Conservation (phyloP, 169 alveolate species). For the Toxoplasma gondii region DNA sequence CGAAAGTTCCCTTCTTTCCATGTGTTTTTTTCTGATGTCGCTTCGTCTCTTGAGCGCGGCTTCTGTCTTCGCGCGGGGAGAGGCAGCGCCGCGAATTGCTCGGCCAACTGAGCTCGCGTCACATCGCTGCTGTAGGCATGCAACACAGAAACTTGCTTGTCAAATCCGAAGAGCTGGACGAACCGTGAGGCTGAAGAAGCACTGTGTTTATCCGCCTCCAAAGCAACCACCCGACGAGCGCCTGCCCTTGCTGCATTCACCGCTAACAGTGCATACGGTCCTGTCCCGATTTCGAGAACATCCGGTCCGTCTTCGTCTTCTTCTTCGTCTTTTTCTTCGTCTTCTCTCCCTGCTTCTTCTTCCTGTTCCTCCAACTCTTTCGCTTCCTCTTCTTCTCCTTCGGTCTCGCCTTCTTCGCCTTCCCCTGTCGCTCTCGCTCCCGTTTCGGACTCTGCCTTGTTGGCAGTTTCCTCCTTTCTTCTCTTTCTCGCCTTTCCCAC, state of each 20-base stretch:
- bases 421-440: background rate
- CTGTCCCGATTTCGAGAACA: conserved; percentile 67
- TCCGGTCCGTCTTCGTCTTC: conserved; percentile 1
- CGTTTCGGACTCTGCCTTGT: background rate
- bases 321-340: background rate
- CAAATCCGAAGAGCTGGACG: conserved; percentile 32
- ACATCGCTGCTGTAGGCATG: conserved; percentile 50
- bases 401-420: background rate
- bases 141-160: background rate
- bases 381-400: background rate
- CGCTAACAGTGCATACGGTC: conserved; percentile 64
- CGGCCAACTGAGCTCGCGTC: background rate
- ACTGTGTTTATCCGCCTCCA: conserved; percentile 56
- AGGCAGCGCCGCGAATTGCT: background rate
- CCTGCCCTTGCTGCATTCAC: conserved; percentile 69
- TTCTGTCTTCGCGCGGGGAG: no score
- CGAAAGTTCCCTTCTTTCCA: no score
- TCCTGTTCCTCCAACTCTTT: background rate
- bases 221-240: conserved; percentile 39
- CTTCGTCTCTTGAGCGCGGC: no score
- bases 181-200: conserved; percentile 47
- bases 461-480: background rate
- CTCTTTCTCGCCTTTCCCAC: background rate
- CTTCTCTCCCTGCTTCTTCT: background rate
- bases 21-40: no score